A percentile compares a stretch with the other conserved stretches of the same genome.
phyloP scores from a whole-genome alignment of 805 yeast species.

The Yamadazyma laniorum region DNA sequence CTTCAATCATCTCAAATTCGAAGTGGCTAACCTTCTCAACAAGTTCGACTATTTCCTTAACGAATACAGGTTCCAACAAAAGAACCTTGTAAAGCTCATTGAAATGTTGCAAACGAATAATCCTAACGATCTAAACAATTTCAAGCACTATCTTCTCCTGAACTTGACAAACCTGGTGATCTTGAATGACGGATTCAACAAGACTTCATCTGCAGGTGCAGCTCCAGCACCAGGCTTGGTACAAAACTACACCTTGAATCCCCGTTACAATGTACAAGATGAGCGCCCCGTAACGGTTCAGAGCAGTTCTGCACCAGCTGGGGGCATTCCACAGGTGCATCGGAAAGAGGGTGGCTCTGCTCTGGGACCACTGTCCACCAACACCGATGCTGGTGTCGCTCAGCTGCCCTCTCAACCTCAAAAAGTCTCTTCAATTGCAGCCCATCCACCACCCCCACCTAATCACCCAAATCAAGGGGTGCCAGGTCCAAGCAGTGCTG shows the following conservation, averaged over 20 bases:
- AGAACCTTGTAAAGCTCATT: constrained; percentile 15
- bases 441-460: constrained; percentile 1
- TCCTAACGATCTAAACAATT: constrained; percentile 14
- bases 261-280: constrained; percentile 37
- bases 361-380: constrained; percentile 13
- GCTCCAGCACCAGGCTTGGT: constrained; percentile 3
- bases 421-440: not conserved
- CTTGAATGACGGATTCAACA: constrained; percentile 6
- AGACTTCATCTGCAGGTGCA: not conserved
- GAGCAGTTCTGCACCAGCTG: constrained; percentile 9
- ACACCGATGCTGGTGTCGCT: not conserved
- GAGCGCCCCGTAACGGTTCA: constrained; percentile 11
- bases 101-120: constrained; percentile 16
- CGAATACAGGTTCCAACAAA: constrained; percentile 15
- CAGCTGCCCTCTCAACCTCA: no score
- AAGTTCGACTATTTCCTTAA: constrained; percentile 17
- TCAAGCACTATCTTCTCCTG: constrained; percentile 12
- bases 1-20: constrained; percentile 15
- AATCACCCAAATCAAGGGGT: not conserved
- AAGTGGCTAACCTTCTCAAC: constrained; percentile 13
- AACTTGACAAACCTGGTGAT: constrained; percentile 12
- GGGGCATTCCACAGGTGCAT: constrained; percentile 7
- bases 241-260: constrained; percentile 35
- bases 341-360: constrained; percentile 7
- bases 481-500: not conserved